A percentile compares a stretch with the other conserved stretches of the same genome.
phyloP scores from a whole-genome alignment of 163 green algal species.

The Chlorella variabilis region DNA sequence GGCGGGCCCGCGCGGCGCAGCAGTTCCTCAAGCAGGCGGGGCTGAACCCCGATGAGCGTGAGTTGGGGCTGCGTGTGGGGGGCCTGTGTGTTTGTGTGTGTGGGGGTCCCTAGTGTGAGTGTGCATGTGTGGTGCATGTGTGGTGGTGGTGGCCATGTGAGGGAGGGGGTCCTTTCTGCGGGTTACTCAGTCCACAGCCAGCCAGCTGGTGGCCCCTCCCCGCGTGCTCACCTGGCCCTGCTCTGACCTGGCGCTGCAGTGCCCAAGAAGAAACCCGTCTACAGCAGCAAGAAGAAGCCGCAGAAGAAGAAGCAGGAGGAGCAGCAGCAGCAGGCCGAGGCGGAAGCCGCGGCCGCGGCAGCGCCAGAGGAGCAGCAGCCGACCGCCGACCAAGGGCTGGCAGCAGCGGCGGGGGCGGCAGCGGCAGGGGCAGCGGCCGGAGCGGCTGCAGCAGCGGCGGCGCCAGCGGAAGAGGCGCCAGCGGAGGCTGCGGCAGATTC shows the following conservation, averaged over 20 bases:
- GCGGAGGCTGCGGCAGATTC: slow-evolving; percentile 47
- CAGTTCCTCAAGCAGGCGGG: slow-evolving; percentile 84
- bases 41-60: slow-evolving; percentile 46
- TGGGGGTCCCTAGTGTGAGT: neutral
- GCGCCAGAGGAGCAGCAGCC: slow-evolving; percentile 24
- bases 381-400: neutral
- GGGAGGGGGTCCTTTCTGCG: too few species aligned
- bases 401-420: neutral
- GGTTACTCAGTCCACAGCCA: too few species aligned
- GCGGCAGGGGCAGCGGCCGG: slow-evolving; percentile 18
- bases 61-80: neutral
- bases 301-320: slow-evolving; percentile 57
- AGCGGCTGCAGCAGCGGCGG: too few species aligned
- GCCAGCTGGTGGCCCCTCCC: too few species aligned
- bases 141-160: too few species aligned
- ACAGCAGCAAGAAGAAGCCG: slow-evolving; percentile 83
- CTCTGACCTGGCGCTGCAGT: too few species aligned
- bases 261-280: slow-evolving; percentile 85
- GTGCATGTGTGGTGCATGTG: neutral
- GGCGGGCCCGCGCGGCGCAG: slow-evolving; percentile 82
- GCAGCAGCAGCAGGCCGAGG: slow-evolving; percentile 47
- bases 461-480: slow-evolving; percentile 65
- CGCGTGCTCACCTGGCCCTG: too few species aligned
- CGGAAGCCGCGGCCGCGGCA: slow-evolving; percentile 39
- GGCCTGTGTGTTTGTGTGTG: neutral